Evolutionary conservation across 1,284 basidiomycete species (phyloP), one percentile per base, ranked within the genome.

Genomic region (Rhodotorula sp.): DNA sequence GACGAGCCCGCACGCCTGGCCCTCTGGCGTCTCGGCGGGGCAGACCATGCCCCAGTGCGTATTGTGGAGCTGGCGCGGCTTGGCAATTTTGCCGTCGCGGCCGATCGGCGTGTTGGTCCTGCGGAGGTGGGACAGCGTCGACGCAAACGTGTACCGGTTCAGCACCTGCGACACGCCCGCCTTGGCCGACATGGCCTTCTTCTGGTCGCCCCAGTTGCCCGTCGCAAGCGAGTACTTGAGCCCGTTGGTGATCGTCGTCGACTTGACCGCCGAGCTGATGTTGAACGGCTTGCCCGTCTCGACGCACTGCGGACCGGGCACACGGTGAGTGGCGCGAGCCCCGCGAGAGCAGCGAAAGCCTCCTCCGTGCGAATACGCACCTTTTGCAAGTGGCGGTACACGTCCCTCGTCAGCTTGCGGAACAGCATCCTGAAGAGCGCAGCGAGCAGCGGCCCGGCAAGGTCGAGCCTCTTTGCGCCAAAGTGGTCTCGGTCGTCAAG

Each of bases 31-130:
- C 83, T 99, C 96, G 62, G 97, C 97, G 55, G 96, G 97, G 81
- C 94, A 97, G 21, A 99, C 96, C 94, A 99, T 97, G 58, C 96
- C 96, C 96, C 96, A 99, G 81, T 99, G 96, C 3, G 97, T 98
- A 81, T 99, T 99, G 83, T 99, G 97, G 68, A 99, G 85, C 80
- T 99, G 97, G 29, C 97, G 96, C 64, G 97, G 97, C 82, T 99
- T 99, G 64, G 97, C 96, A 70, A 99, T 99, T 85, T 99, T 99
- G 74, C 95, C 95, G 82, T 99, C 97, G 77, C 97, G 90, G 69
- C 97, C 97, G 65, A 99, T 89, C 5, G 97, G 97, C 0, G 97
- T 99, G 82, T 99, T 99, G 81, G 94, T 97, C 44, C 97, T 91
- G 79, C 97, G 94, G 80, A 99, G 84, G 85, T 99, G 97, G 6